Percentiles rank a stretch among this genome's conserved stretches.
phyloP scores from a whole-genome alignment of 78 protist genomes.

The Speleostelium caveatum region DNA sequence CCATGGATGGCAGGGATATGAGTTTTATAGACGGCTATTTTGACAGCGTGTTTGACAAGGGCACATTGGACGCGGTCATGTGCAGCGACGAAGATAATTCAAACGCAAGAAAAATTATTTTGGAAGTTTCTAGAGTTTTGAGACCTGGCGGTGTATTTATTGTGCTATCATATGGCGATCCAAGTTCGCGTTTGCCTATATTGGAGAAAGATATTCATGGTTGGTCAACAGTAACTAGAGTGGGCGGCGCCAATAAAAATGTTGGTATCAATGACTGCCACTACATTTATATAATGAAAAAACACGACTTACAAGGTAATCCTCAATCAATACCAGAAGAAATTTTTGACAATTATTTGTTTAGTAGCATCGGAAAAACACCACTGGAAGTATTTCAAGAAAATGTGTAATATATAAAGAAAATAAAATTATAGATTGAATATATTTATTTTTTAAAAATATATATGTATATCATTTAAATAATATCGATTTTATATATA shows the following conservation, averaged over 20 bases:
- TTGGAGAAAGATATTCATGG: neutral
- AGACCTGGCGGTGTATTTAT: conserved; percentile 81
- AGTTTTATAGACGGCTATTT: conserved; percentile 8
- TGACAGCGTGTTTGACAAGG: conserved; percentile 65
- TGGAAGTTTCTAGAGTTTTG: conserved; percentile 59
- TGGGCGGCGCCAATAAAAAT: conserved; percentile 8
- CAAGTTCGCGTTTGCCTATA: conserved; percentile 48
- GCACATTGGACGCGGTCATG: conserved; percentile 75
- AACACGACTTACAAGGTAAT: neutral
- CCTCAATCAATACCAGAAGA: neutral
- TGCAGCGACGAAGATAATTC: conserved; percentile 64
- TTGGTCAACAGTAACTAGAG: conserved; percentile 23
- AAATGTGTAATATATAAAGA: neutral
- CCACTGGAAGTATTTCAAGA: conserved; percentile 50
- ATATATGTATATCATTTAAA: too few relatives aligned
- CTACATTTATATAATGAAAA: conserved; percentile 40
- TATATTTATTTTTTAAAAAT: too few relatives aligned
- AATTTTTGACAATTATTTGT: conserved; percentile 10
- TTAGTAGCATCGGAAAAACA: conserved; percentile 38
- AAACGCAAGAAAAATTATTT: conserved; percentile 30
- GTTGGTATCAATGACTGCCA: conserved; percentile 57
- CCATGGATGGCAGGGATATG: conserved; percentile 78
- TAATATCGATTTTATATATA: too few relatives aligned
- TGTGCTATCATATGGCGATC: conserved; percentile 71
- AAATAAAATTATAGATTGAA: neutral